Conservation (phyloP, 768 basidiomycete genomes). For the Pleurotus cornucopiae region DNA sequence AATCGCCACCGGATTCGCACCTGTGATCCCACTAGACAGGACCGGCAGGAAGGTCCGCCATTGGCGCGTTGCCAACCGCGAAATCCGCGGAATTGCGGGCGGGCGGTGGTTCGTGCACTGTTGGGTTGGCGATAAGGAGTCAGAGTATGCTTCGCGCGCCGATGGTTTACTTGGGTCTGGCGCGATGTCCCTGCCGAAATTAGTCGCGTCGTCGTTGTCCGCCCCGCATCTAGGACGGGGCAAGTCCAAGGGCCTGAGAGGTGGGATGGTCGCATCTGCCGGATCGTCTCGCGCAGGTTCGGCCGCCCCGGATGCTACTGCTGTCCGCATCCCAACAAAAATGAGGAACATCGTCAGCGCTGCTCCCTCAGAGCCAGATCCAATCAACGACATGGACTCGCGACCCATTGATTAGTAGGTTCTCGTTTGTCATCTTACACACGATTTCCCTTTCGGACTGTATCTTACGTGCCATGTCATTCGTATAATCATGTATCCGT, state of each 20-base stretch:
- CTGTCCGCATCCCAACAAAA: constrained; percentile 53
- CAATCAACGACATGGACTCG: too few relatives aligned
- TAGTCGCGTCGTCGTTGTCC: constrained; percentile 32
- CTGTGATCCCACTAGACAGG: constrained; percentile 63
- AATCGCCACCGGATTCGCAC: constrained; percentile 70
- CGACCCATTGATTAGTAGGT: too few relatives aligned
- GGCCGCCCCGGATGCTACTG: constrained; percentile 40
- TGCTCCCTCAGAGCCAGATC: constrained; percentile 48
- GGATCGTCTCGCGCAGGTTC: constrained; percentile 59
- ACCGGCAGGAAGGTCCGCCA: constrained; percentile 56
- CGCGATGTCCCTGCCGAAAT: not conserved
- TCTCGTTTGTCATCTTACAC: too few relatives aligned
- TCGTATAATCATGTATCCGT: too few relatives aligned
- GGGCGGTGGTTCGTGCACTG: constrained; percentile 75
- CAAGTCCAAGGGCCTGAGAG: constrained; percentile 28
- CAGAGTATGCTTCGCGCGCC: constrained; percentile 45
- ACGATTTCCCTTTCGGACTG: too few relatives aligned
- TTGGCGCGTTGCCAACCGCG: constrained; percentile 73
- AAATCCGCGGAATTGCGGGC: constrained; percentile 78
- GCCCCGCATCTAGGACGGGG: constrained; percentile 38
- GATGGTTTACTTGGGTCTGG: constrained; percentile 14
- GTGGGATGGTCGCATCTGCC: constrained; percentile 42
- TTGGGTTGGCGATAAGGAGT: constrained; percentile 87
- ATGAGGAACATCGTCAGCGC: constrained; percentile 60
- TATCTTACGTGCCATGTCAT: too few relatives aligned